Evolutionary conservation across 768 basidiomycete species (phyloP), one percentile per base, ranked within the genome.

Genomic region (Serendipita indica): DNA sequence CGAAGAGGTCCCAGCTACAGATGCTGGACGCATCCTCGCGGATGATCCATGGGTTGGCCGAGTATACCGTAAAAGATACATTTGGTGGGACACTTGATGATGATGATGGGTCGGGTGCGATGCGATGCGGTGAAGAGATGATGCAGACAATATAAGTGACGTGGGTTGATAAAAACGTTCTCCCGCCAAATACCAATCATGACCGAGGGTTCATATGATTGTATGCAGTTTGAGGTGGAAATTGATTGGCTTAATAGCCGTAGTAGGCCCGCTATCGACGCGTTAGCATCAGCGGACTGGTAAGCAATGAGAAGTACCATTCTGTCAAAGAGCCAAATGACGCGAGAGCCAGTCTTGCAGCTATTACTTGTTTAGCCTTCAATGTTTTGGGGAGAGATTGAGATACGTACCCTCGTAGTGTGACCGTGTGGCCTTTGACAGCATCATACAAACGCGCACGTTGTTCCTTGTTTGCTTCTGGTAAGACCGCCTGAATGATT

Each of bases 311-410:
- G 37, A 64, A 60, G 27, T 49, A 78, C 77, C 80, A 81, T 82
- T 68, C 78, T 74, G 65, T 81, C 80, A 63, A 91, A 91, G 54
- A 91, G 75, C 89, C 89, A 91, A 66, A 90, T 90, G 65, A 90
- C 86, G 67, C 89, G 89, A 0, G 88, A 89, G 27, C 89, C 89
- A 1, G 89, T 89, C 75, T 90, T 90, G 67, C 87, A 89, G 20
- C 89, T 89, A 88, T 90, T 46, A 90, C 88, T 87, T 2, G 86
- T 86, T 35, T 84, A 77, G 62, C 90, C 89, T 64, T 65, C 58
- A 22, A 33, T 3, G 33, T 28, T 7, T n/a, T n/a, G 14, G 13
- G 35, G 41, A 33, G 57, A 61, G 28, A 34, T 12, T 27, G 3
- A 14, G 12, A 52, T 3, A 49, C 16, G 27, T 18, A 22, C 20